phyloP scores from a whole-genome alignment of 139 green algal genomes.

The Volvox africanus region DNA sequence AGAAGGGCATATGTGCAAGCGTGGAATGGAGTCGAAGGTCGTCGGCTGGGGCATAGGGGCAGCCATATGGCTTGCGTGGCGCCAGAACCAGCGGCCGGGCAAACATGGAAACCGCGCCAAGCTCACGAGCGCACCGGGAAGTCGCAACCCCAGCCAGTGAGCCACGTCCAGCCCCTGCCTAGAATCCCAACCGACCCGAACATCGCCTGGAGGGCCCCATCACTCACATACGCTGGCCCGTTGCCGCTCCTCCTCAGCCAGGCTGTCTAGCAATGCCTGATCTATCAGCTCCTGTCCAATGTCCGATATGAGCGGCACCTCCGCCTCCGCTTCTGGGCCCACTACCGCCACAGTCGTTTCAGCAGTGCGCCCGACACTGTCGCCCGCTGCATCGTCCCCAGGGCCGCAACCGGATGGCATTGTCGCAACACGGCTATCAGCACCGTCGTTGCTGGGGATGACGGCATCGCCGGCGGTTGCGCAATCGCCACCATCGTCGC shows the following conservation, averaged over 20 bases:
- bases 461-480: background rate
- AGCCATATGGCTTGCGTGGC: no score
- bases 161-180: background rate
- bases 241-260: conserved; percentile 17
- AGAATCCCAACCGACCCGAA: background rate
- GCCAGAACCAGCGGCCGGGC: no score
- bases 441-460: background rate
- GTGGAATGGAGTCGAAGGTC: no score
- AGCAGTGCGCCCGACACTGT: no score
- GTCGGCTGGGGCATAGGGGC: no score
- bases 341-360: background rate
- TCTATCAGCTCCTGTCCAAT: background rate
- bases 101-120: background rate
- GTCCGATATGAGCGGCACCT: conserved; percentile 8
- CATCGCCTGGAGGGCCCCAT: no score
- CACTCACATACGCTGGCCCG: conserved; percentile 8
- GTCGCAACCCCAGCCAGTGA: background rate
- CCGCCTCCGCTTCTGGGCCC: background rate
- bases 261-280: background rate
- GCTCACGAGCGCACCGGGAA: background rate
- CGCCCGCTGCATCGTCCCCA: background rate
- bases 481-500: background rate
- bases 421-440: background rate
- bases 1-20: no score
- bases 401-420: background rate